A percentile compares a stretch with the other conserved stretches of the same genome.
These are phyloP conservation scores for Corinectria fuckeliana DNA, from an alignment of 2,329 filamentous ascomycete genomes.

Conservation along the genomic window DNA sequence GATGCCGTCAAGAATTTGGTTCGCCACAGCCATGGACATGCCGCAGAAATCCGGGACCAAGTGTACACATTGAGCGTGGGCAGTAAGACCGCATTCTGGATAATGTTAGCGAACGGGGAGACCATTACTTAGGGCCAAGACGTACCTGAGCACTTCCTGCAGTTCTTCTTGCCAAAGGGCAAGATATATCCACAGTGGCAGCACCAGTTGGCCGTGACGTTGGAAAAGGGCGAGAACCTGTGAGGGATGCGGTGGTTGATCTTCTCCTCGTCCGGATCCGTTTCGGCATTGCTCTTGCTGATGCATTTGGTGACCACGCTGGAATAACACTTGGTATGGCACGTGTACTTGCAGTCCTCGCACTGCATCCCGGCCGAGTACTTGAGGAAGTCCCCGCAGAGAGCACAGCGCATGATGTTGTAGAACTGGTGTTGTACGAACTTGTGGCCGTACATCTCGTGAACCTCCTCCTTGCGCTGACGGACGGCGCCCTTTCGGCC, in stretches of 20 bases:
- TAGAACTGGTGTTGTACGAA: constrained; percentile 99
- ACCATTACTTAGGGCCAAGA: neutral
- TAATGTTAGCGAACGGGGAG: constrained; percentile 38
- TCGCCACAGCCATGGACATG: constrained; percentile 98
- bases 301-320: constrained; percentile 99
- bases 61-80: constrained; percentile 89
- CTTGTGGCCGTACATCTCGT: constrained; percentile 99
- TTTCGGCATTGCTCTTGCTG: constrained; percentile 98
- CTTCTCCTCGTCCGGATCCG: constrained; percentile 98
- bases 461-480: constrained; percentile 96
- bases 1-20: constrained; percentile 89
- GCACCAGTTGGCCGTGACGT: constrained; percentile 98
- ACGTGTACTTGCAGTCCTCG: constrained; percentile 99
- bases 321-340: constrained; percentile 95
- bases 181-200: constrained; percentile 98
- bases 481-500: constrained; percentile 95
- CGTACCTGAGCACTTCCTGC: constrained; percentile 86
- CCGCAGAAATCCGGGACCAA: constrained; percentile 98
- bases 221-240: constrained; percentile 95
- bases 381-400: constrained; percentile 98
- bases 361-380: constrained; percentile 99
- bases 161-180: constrained; percentile 93
- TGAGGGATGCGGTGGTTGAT: constrained; percentile 99
- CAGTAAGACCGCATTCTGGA: constrained; percentile 87
- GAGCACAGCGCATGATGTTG: constrained; percentile 99